Evolutionary conservation across 352 stramenopile genomes (phyloP).

Genomic region (Pythium periplocum): DNA sequence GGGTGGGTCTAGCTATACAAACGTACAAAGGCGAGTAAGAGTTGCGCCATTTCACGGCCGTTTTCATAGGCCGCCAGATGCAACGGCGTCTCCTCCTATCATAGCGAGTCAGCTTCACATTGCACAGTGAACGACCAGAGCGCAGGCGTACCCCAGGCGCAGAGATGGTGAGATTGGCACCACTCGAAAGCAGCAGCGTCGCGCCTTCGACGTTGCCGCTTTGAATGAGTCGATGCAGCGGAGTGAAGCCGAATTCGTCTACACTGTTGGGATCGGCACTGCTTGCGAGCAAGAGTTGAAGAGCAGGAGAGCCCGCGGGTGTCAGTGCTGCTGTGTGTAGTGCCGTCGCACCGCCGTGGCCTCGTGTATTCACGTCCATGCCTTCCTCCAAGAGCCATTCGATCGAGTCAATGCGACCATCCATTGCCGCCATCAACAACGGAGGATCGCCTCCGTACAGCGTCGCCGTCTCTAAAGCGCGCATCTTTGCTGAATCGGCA

Average conservation of each 20-base stretch:
- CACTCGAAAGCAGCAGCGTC: slow-evolving; percentile 24
- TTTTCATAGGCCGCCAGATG: slow-evolving; percentile 32
- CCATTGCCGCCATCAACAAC: slow-evolving; percentile 14
- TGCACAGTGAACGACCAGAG: background rate
- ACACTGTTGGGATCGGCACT: slow-evolving; percentile 19
- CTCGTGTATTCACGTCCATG: slow-evolving; percentile 9
- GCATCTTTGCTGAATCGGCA: slow-evolving; percentile 18
- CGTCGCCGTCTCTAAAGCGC: slow-evolving; percentile 12
- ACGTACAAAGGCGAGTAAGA: slow-evolving; percentile 28
- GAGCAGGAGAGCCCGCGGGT: background rate
- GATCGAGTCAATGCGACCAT: slow-evolving; percentile 12
- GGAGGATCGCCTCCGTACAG: slow-evolving; percentile 16
- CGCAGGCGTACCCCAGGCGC: slow-evolving; percentile 20
- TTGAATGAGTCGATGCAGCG: slow-evolving; percentile 25
- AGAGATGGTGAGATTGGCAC: slow-evolving; percentile 21
- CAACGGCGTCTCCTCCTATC: slow-evolving; percentile 23
- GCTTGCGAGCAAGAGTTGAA: slow-evolving; percentile 22
- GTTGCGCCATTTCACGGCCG: slow-evolving; percentile 22
- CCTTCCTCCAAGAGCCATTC: slow-evolving; percentile 20
- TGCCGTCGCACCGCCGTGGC: slow-evolving; percentile 14
- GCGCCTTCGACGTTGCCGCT: slow-evolving; percentile 21
- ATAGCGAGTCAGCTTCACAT: background rate
- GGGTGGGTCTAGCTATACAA: background rate
- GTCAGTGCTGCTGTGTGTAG: slow-evolving; percentile 16
- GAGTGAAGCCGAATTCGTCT: slow-evolving; percentile 29